Base-by-base conservation (phyloP, 1,284 basidiomycete species). In the Apiotrichum mycotoxinovorans region DNA sequence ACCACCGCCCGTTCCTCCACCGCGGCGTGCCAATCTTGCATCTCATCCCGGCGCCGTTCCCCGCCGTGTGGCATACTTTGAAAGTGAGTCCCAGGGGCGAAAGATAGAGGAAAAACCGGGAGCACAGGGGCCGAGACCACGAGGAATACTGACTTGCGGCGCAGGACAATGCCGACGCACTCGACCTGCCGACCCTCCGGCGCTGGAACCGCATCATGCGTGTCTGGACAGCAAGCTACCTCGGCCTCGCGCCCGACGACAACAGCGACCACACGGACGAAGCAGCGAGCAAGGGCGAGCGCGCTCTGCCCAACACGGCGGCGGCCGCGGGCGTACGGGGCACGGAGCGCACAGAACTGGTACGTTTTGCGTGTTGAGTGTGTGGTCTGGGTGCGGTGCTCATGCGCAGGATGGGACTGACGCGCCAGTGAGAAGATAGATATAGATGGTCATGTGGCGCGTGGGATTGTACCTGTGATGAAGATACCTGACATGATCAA, bases 181-280 rank as follows among this genome's bases (percentile, higher is more conserved):
- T 99, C 25, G 88, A 98, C 70, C 79, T 91, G 46, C 82, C 88
- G 0, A 94, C 93, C 0, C 84, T 97, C 81, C 83, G 87, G 46
- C 83, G 88, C 30, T 98, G 96, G 96, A 88, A 89, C 67, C 80
- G 93, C 51, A 83, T 99, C 43, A 74, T 98, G 53, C 83, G 95
- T 27, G 83, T 96, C 0, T 93, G 96, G 67, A 83, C 91, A 64
- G 83, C 88, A 1, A 94, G 97, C 77, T 98, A 98, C 73, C 82
- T 99, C 14, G 84, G 87, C 34, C 78, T 98, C 7, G 65, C 60
- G 14, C 67, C 71, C 1, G 64, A 68, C 35, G 57, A 57, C 49
- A 45, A 17, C 30, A 30, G 30, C 12, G 27, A 27, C 12, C 17
- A 40, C 14, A 4, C 44, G 7, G 41, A n/a, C 20, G 27, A 26